Conservation (phyloP, 2,329 filamentous ascomycete genomes). For the Claviceps pusilla region DNA sequence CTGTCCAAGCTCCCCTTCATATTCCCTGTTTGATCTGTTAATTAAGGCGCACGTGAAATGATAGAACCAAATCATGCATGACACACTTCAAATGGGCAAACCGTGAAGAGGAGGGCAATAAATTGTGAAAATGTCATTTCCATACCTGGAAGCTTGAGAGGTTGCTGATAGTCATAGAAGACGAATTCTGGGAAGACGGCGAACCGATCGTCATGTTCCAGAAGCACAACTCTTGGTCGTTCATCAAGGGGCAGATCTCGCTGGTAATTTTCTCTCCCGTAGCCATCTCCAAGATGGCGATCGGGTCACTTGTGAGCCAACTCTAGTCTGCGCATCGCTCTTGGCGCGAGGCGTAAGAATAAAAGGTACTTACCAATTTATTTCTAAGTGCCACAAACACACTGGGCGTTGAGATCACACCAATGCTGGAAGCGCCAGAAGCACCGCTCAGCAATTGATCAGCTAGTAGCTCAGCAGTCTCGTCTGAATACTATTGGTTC, state of each 20-base stretch:
- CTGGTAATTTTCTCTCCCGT: constrained; percentile 3
- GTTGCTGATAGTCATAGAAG: constrained; percentile 58
- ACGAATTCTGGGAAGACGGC: constrained; percentile 59
- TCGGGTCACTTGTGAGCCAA: neutral
- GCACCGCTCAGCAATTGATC: constrained; percentile 49
- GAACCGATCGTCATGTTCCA: constrained; percentile 65
- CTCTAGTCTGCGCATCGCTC: neutral
- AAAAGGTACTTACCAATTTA: constrained; percentile 34
- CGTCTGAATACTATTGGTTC: constrained; percentile 50
- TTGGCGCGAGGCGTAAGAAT: neutral
- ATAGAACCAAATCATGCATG: neutral
- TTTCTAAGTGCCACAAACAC: constrained; percentile 67
- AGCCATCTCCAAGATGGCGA: neutral
- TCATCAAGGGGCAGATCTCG: constrained; percentile 10
- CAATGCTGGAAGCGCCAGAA: constrained; percentile 43
- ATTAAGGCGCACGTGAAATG: neutral
- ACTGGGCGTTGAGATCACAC: constrained; percentile 59
- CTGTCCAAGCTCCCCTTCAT: constrained; percentile 52
- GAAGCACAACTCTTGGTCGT: constrained; percentile 44
- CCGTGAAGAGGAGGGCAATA: neutral
- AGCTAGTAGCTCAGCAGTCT: constrained; percentile 51
- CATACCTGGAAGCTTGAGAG: constrained; percentile 47
- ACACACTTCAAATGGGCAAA: neutral
- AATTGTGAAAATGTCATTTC: neutral
- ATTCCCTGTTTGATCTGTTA: constrained; percentile 19